Evolutionary conservation across 306 rosid genomes (phyloP).

Genomic region (Myrica gale): DNA sequence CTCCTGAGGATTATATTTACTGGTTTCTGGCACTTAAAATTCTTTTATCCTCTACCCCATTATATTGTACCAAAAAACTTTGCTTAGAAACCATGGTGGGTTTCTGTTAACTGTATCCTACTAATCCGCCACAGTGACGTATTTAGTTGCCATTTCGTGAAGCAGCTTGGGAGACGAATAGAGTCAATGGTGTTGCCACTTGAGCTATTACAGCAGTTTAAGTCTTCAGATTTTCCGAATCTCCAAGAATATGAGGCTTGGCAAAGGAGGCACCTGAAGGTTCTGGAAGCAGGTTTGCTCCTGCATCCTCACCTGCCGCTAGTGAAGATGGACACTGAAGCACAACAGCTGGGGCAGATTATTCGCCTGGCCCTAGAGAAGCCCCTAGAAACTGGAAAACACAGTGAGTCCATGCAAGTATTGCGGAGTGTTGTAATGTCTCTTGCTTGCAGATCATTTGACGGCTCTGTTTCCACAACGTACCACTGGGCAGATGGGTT

Average conservation of each 20-base stretch:
- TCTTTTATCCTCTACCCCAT: slow-evolving; percentile 5
- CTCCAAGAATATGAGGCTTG: slow-evolving; percentile 75
- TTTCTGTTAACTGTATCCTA: background rate
- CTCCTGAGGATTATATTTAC: slow-evolving; percentile 17
- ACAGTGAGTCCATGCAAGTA: slow-evolving; percentile 56
- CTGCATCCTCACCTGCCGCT: slow-evolving; percentile 65
- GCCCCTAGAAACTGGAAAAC: slow-evolving; percentile 62
- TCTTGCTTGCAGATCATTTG: slow-evolving; percentile 75
- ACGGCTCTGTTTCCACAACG: slow-evolving; percentile 54
- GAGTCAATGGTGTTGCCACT: slow-evolving; percentile 87
- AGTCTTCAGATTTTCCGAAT: slow-evolving; percentile 63
- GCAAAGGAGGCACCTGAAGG: slow-evolving; percentile 75
- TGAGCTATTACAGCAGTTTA: slow-evolving; percentile 81
- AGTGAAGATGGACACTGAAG: slow-evolving; percentile 53
- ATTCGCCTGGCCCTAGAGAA: slow-evolving; percentile 58
- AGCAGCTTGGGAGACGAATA: slow-evolving; percentile 83
- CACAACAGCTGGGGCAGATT: slow-evolving; percentile 57
- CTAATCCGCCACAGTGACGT: slow-evolving; percentile 27
- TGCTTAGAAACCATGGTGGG: background rate
- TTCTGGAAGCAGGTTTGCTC: slow-evolving; percentile 80
- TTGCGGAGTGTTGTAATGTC: slow-evolving; percentile 59
- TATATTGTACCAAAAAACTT: slow-evolving; percentile 2
- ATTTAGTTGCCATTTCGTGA: slow-evolving; percentile 35
- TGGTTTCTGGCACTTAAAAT: background rate
- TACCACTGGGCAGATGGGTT: slow-evolving; percentile 98